Conservation (phyloP, 495 filamentous ascomycete species). For the Talaromyces ruber region DNA sequence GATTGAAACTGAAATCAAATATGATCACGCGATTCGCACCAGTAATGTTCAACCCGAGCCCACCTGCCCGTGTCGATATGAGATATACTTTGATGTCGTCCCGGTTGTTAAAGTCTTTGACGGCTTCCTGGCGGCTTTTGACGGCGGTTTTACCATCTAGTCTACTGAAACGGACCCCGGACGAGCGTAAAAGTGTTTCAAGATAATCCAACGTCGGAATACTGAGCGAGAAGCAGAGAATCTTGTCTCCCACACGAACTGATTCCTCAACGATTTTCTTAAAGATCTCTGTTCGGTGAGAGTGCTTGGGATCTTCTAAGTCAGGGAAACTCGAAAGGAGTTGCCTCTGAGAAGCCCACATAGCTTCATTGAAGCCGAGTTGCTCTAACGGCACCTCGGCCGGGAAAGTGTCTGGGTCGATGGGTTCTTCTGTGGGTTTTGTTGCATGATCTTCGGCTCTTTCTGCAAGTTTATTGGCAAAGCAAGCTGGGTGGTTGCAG, state of each 20-base stretch:
- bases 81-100: constrained; percentile 51
- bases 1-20: constrained; percentile 77
- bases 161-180: constrained; percentile 36
- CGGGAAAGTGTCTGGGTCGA: constrained; percentile 18
- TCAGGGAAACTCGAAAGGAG: constrained; percentile 22
- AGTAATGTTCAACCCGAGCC: constrained; percentile 71
- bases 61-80: constrained; percentile 77
- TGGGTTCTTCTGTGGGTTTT: constrained; percentile 20
- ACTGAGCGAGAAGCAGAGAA: constrained; percentile 70
- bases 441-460: constrained; percentile 15
- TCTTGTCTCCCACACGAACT: constrained; percentile 53
- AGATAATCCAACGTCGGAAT: constrained; percentile 63
- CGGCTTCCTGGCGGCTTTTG: constrained; percentile 44
- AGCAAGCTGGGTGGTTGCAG: constrained; percentile 67
- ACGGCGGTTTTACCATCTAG: constrained; percentile 58
- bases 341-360: constrained; percentile 16
- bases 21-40: constrained; percentile 86
- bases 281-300: constrained; percentile 60
- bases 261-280: constrained; percentile 57
- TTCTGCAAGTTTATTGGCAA: constrained; percentile 43
- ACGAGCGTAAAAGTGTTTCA: constrained; percentile 38
- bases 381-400: constrained; percentile 20
- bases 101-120: constrained; percentile 57
- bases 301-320: constrained; percentile 33
- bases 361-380: constrained; percentile 18